phyloP scores from a whole-genome alignment of 345 rosid species.

The Hirschfeldia incana region DNA sequence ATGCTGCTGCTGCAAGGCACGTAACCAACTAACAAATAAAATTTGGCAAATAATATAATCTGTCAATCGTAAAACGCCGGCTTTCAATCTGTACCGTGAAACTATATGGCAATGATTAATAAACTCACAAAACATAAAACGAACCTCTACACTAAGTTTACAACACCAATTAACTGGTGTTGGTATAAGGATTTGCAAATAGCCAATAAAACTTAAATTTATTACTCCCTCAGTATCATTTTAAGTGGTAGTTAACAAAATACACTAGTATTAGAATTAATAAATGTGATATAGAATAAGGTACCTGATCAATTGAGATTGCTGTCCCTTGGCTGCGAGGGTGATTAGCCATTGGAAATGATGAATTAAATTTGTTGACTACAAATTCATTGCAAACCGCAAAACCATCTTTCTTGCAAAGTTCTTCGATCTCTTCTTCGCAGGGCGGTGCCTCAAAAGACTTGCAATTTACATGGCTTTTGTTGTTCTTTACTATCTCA shows the following conservation, averaged over 20 bases:
- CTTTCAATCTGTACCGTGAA: slow-evolving; percentile 3
- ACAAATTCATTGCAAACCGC: slow-evolving; percentile 7
- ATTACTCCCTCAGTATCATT: background rate
- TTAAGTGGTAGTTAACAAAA: background rate
- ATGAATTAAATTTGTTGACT: slow-evolving; percentile 1
- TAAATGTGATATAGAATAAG: slow-evolving; percentile 12
- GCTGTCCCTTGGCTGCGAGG: slow-evolving; percentile 26
- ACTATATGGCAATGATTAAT: background rate
- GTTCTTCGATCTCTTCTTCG: slow-evolving; percentile 5
- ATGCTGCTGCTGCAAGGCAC: slow-evolving; percentile 28
- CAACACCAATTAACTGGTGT: background rate
- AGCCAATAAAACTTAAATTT: background rate
- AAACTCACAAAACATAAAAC: background rate
- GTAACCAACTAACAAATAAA: slow-evolving; percentile 15
- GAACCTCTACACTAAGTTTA: background rate
- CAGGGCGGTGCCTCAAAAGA: slow-evolving; percentile 15
- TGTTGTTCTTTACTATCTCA: slow-evolving; percentile 6
- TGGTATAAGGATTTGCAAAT: background rate
- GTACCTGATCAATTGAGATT: slow-evolving; percentile 32
- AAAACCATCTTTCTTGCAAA: slow-evolving; percentile 26
- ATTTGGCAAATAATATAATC: background rate
- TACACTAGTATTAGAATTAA: background rate
- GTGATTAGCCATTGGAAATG: slow-evolving; percentile 28
- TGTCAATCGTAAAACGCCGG: background rate
- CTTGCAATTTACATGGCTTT: background rate